Evolutionary conservation across 352 stramenopile species (phyloP).

Genomic region (Pythium insidiosum): DNA sequence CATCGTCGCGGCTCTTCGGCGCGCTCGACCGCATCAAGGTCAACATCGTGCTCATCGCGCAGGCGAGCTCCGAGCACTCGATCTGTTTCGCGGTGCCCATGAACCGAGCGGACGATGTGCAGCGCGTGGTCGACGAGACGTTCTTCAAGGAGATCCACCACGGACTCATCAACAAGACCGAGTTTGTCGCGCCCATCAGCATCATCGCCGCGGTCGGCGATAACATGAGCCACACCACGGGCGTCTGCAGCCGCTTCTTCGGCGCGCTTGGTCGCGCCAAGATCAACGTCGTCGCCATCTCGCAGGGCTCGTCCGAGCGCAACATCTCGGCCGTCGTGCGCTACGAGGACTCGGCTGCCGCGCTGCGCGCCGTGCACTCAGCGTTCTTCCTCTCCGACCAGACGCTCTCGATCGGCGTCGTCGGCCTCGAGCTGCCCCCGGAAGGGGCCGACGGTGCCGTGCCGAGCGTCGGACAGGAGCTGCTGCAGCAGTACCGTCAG

Average conservation of each 20-base stretch:
- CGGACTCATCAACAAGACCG: slow-evolving; percentile 71
- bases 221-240: slow-evolving; percentile 90
- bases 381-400: slow-evolving; percentile 93
- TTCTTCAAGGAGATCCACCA: slow-evolving; percentile 88
- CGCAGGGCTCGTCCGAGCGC: slow-evolving; percentile 90
- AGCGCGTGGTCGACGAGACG: slow-evolving; percentile 70
- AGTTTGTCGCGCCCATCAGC: slow-evolving; percentile 83
- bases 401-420: slow-evolving; percentile 88
- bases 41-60: slow-evolving; percentile 93
- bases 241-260: slow-evolving; percentile 93
- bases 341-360: slow-evolving; percentile 83
- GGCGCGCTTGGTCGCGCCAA: slow-evolving; percentile 87
- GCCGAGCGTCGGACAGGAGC: slow-evolving; percentile 64
- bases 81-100: slow-evolving; percentile 93
- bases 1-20: slow-evolving; percentile 89
- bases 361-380: slow-evolving; percentile 91
- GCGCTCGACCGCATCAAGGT: slow-evolving; percentile 89
- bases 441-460: slow-evolving; percentile 24
- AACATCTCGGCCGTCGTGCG: slow-evolving; percentile 94
- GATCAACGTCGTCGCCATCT: slow-evolving; percentile 95
- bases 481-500: slow-evolving; percentile 85
- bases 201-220: slow-evolving; percentile 96
- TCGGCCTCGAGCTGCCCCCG: slow-evolving; percentile 83
- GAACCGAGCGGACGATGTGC: slow-evolving; percentile 49
- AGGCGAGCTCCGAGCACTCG: slow-evolving; percentile 92